These are phyloP conservation scores for Sporothrix phasma DNA, from an alignment of 2,329 filamentous ascomycete species.

Conservation along the genomic window DNA sequence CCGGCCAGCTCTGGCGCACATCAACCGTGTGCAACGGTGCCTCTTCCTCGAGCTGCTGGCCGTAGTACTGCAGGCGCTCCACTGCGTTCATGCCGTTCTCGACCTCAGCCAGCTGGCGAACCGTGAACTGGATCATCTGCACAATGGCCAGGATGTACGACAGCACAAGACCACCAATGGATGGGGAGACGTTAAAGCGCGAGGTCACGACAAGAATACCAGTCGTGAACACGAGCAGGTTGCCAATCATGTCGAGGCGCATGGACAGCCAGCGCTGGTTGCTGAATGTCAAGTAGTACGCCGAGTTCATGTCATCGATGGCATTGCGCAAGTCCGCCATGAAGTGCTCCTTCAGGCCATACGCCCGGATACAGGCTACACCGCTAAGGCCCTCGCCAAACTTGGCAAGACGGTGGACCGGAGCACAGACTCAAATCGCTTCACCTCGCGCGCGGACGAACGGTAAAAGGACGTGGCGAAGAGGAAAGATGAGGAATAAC, in stretches of 20 bases:
- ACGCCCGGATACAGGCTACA: conserved; percentile 77
- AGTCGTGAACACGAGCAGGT: conserved; percentile 73
- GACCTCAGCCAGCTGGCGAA: conserved; percentile 86
- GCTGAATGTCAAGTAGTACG: conserved; percentile 89
- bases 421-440: conserved; percentile 83
- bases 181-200: conserved; percentile 74
- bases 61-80: conserved; percentile 85
- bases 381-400: conserved; percentile 84
- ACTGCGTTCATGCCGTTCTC: conserved; percentile 98
- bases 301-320: conserved; percentile 86
- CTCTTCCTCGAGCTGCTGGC: conserved; percentile 76
- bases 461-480: conserved; percentile 82
- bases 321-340: conserved; percentile 55
- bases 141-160: conserved; percentile 91
- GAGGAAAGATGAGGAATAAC: conserved; percentile 66
- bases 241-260: conserved; percentile 76
- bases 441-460: conserved; percentile 83
- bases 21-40: conserved; percentile 69
- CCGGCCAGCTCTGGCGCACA: conserved; percentile 69
- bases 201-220: conserved; percentile 88
- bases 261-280: conserved; percentile 91
- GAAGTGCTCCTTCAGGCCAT: conserved; percentile 72
- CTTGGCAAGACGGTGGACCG: conserved; percentile 76
- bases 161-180: conserved; percentile 76
- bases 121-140: conserved; percentile 91